phyloP scores from a whole-genome alignment of 352 stramenopile species.

The Phytophthora niederhauseri region DNA sequence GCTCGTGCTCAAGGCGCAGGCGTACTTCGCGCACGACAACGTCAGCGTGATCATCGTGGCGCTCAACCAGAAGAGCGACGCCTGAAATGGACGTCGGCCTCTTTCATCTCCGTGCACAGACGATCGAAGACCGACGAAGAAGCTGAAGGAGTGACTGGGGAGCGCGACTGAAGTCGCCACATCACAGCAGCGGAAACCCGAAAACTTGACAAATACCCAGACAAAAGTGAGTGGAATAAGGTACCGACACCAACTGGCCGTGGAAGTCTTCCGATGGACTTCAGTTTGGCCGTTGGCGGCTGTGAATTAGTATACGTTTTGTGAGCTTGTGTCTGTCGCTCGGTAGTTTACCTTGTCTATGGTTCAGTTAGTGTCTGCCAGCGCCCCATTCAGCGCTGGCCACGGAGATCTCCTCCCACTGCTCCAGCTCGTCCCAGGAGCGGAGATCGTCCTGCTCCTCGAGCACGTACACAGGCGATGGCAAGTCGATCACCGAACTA shows the following conservation, averaged over 20 bases:
- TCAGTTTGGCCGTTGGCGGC: background rate
- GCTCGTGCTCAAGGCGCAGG: constrained; percentile 87
- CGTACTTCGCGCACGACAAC: constrained; percentile 93
- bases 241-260: background rate
- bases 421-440: constrained; percentile 30
- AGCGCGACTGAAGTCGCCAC: background rate
- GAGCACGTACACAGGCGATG: constrained; percentile 30
- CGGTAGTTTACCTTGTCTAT: constrained; percentile 18
- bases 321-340: constrained; percentile 4
- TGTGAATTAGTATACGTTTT: constrained; percentile 29
- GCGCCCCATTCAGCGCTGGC: constrained; percentile 1
- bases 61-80: constrained; percentile 70
- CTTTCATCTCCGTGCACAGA: constrained; percentile 12
- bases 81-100: constrained; percentile 36
- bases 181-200: background rate
- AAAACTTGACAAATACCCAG: constrained; percentile 5
- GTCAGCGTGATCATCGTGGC: constrained; percentile 90
- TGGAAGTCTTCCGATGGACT: constrained; percentile 36
- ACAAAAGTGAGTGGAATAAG: constrained; percentile 18
- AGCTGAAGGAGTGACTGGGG: constrained; percentile 16
- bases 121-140: constrained; percentile 34
- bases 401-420: constrained; percentile 24
- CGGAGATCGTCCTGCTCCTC: constrained; percentile 39
- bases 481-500: constrained; percentile 25
- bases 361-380: constrained; percentile 4